Evolutionary conservation across 1,284 basidiomycete species (phyloP).

Genomic region (Ganoderma sp.): DNA sequence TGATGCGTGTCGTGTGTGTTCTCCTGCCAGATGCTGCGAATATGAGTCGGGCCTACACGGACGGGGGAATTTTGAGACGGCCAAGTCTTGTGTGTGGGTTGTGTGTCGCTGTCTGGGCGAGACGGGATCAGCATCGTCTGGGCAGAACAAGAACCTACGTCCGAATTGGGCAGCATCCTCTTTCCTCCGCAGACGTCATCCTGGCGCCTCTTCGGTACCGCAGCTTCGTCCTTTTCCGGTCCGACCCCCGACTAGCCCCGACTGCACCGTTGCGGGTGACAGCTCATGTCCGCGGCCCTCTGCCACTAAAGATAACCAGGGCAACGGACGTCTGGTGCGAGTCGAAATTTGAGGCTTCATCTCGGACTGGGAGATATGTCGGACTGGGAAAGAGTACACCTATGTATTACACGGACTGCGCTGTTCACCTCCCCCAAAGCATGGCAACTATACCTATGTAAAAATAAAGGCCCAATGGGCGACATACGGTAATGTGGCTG

Average conservation of each 20-base stretch:
- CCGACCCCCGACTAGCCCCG: background rate
- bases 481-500: constrained; percentile 21
- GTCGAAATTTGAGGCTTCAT: background rate
- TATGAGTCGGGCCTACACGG: background rate
- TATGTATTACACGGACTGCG: constrained; percentile 9
- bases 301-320: background rate
- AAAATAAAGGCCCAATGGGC: constrained; percentile 10
- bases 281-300: background rate
- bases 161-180: background rate
- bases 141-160: background rate
- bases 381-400: background rate
- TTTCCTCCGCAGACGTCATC: background rate
- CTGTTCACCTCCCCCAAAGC: constrained; percentile 5
- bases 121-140: background rate
- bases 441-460: constrained; percentile 7
- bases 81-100: constrained; percentile 6
- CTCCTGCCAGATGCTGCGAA: constrained; percentile 1
- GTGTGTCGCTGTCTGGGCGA: background rate
- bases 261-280: background rate
- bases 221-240: background rate
- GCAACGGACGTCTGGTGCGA: no score
- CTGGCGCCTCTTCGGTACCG: constrained; percentile 2
- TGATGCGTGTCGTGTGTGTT: background rate
- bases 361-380: background rate
- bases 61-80: background rate